phyloP scores from a whole-genome alignment of 306 rosid genomes.

The Cyamopsis tetragonoloba region DNA sequence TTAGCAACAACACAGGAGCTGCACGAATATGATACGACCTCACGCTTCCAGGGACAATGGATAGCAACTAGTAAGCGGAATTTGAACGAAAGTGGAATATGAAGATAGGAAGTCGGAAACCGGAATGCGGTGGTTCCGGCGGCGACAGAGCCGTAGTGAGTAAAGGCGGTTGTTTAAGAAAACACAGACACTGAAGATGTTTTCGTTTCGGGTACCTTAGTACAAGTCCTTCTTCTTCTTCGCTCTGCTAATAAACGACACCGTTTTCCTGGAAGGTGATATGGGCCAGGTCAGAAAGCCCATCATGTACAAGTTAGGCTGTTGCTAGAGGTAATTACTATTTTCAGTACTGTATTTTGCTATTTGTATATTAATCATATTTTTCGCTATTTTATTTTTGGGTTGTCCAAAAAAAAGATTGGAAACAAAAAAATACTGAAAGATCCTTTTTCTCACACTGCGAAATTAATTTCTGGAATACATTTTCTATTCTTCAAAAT shows the following conservation, averaged over 20 bases:
- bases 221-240: too few species aligned
- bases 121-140: constrained; percentile 21
- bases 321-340: too few species aligned
- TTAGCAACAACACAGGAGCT: background rate
- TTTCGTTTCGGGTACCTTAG: background rate
- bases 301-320: too few species aligned
- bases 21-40: background rate
- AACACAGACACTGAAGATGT: background rate
- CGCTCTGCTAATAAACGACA: constrained; percentile 5
- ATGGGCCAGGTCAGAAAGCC: background rate
- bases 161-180: background rate
- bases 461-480: too few species aligned
- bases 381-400: too few species aligned
- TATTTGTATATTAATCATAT: too few species aligned
- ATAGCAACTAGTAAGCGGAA: background rate
- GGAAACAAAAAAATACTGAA: too few species aligned
- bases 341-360: too few species aligned
- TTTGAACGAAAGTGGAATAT: background rate
- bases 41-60: background rate
- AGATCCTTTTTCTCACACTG: too few species aligned
- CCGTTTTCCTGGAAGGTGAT: background rate
- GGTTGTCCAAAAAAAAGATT: too few species aligned
- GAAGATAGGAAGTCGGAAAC: background rate
- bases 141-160: constrained; percentile 11
- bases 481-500: too few species aligned